A percentile compares a stretch with the other conserved stretches of the same genome.
phyloP scores from a whole-genome alignment of 768 basidiomycete genomes.

The Mycena filopes region DNA sequence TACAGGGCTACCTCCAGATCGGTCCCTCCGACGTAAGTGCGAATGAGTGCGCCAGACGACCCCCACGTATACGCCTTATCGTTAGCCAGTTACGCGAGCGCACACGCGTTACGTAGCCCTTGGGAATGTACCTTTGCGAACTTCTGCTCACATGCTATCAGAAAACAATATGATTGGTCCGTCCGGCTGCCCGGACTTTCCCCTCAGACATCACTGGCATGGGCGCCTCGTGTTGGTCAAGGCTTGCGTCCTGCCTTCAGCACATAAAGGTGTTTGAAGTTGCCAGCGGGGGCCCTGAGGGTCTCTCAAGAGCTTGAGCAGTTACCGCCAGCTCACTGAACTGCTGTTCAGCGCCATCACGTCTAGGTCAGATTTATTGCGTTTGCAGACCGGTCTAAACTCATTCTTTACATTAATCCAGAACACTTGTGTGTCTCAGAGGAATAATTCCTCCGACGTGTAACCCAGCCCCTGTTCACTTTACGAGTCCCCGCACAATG shows the following conservation, averaged over 20 bases:
- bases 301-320: constrained; percentile 27
- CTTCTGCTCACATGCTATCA: constrained; percentile 32
- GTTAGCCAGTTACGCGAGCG: not conserved
- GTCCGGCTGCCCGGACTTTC: constrained; percentile 28
- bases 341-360: constrained; percentile 16
- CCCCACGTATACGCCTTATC: constrained; percentile 3
- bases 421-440: constrained; percentile 10
- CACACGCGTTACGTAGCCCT: constrained; percentile 10
- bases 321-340: constrained; percentile 17
- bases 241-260: constrained; percentile 36
- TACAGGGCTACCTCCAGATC: not conserved
- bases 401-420: not conserved
- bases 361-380: constrained; percentile 15
- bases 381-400: not conserved
- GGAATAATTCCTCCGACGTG: constrained; percentile 26
- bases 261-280: constrained; percentile 36
- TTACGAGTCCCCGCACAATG: constrained; percentile 30
- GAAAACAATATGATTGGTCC: constrained; percentile 28
- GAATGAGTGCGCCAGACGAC: not conserved
- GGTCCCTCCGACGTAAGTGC: constrained; percentile 11
- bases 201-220: constrained; percentile 29
- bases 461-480: constrained; percentile 5
- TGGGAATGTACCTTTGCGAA: constrained; percentile 8
- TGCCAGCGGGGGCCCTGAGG: constrained; percentile 31
- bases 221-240: constrained; percentile 36